Evolutionary conservation across 2,329 filamentous ascomycete genomes (phyloP).

Genomic region (Colletotrichum echinochloae): DNA sequence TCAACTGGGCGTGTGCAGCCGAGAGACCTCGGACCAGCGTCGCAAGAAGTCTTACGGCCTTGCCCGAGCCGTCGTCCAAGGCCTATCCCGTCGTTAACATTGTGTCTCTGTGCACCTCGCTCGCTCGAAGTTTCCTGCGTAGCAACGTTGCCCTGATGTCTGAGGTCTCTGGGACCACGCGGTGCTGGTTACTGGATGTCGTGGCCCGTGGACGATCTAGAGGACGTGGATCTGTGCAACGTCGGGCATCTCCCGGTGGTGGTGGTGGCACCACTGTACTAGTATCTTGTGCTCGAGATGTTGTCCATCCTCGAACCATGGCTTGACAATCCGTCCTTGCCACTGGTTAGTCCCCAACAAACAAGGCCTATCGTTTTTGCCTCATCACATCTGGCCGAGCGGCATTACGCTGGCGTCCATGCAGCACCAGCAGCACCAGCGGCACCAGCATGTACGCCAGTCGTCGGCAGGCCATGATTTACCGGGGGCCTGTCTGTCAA

Average conservation of each 20-base stretch:
- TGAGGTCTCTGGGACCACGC: neutral
- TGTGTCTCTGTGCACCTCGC: neutral
- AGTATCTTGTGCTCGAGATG: neutral
- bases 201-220: constrained; percentile 5
- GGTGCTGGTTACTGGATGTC: neutral
- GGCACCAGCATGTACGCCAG: neutral
- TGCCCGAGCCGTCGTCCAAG: neutral
- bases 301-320: neutral
- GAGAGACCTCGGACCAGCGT: neutral
- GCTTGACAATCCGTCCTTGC: neutral
- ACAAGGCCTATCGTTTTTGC: neutral
- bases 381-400: neutral
- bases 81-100: neutral
- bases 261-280: neutral
- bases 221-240: constrained; percentile 17
- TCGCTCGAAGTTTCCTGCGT: neutral
- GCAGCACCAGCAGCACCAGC: neutral
- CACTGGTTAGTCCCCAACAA: neutral
- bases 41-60: neutral
- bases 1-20: neutral
- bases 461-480: neutral
- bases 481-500: neutral
- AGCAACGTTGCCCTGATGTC: neutral
- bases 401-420: neutral
- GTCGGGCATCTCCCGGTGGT: neutral